A percentile compares a stretch with the other conserved stretches of the same genome.
phyloP scores from a whole-genome alignment of 495 filamentous ascomycete species.

The Cercophora newfieldiana region DNA sequence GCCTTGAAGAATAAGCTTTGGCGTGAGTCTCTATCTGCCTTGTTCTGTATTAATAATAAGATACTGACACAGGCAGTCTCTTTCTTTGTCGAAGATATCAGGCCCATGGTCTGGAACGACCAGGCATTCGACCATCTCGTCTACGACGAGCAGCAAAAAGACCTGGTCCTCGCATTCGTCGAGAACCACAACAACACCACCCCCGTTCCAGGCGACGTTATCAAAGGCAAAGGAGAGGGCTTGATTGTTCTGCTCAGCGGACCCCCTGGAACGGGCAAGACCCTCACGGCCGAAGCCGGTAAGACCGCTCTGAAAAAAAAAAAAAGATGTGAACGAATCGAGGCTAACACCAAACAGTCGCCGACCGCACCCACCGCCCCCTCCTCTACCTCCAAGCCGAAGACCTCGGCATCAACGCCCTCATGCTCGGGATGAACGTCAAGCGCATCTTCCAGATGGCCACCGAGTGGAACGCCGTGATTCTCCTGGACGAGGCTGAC shows the following conservation, averaged over 20 bases:
- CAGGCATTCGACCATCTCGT: conserved; percentile 41
- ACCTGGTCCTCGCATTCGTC: conserved; percentile 43
- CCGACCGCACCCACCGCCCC: conserved; percentile 50
- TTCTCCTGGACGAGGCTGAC: conserved; percentile 56
- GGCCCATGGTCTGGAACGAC: conserved; percentile 39
- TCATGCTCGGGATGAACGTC: conserved; percentile 49
- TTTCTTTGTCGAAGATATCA: conserved; percentile 39
- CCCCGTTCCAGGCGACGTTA: conserved; percentile 18
- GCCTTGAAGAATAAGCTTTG: conserved; percentile 42
- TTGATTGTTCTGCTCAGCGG: conserved; percentile 42
- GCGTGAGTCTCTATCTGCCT: too few relatives aligned
- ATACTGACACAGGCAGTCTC: too few relatives aligned
- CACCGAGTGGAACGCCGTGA: conserved; percentile 51
- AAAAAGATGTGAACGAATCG: too few relatives aligned
- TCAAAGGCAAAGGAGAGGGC: too few relatives aligned
- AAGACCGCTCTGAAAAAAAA: too few relatives aligned
- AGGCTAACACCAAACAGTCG: too few relatives aligned
- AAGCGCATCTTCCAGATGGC: conserved; percentile 53
- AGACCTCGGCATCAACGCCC: conserved; percentile 52
- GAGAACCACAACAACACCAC: conserved; percentile 31
- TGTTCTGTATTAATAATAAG: too few relatives aligned
- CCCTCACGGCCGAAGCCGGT: conserved; percentile 56
- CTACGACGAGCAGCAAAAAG: conserved; percentile 42
- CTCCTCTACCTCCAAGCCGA: conserved; percentile 55
- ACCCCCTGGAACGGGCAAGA: conserved; percentile 59